Percentiles rank a stretch among this genome's conserved stretches.
These are phyloP conservation scores for Aquilaria sinensis DNA, from an alignment of 345 rosid species.

Conservation along the genomic window DNA sequence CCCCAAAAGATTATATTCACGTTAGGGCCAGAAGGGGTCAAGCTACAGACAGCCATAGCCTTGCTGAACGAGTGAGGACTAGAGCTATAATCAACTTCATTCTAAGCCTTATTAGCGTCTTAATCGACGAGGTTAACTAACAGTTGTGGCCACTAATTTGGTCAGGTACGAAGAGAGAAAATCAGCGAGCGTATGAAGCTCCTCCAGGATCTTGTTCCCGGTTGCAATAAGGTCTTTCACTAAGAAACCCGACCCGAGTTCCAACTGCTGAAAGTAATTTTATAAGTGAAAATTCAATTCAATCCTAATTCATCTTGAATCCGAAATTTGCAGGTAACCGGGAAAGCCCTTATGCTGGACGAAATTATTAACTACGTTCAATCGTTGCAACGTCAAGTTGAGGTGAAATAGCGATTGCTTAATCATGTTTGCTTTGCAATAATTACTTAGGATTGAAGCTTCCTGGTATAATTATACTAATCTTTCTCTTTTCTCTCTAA, in stretches of 20 bases:
- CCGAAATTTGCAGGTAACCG: slow-evolving; percentile 49
- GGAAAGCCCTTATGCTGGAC: slow-evolving; percentile 86
- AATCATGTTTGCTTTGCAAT: background rate
- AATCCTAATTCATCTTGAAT: background rate
- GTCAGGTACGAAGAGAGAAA: slow-evolving; percentile 53
- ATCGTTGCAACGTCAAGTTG: slow-evolving; percentile 91
- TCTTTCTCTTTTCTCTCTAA: too few relatives aligned
- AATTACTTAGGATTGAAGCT: slow-evolving; percentile 18
- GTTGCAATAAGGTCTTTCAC: slow-evolving; percentile 42
- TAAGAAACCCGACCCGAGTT: background rate
- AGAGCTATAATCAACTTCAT: background rate
- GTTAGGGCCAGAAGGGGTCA: slow-evolving; percentile 30
- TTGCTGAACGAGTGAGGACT: slow-evolving; percentile 46
- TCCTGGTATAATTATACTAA: background rate
- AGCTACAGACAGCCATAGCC: slow-evolving; percentile 61
- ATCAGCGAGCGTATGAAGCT: slow-evolving; percentile 43
- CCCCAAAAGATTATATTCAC: slow-evolving; percentile 49
- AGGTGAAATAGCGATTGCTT: slow-evolving; percentile 38
- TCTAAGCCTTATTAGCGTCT: background rate
- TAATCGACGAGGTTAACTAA: background rate
- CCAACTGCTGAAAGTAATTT: background rate
- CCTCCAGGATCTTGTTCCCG: slow-evolving; percentile 50
- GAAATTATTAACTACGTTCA: slow-evolving; percentile 90
- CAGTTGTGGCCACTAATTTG: background rate
- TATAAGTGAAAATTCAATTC: background rate